phyloP scores from a whole-genome alignment of 331 rosid genomes.

The Prunus yedoensis region DNA sequence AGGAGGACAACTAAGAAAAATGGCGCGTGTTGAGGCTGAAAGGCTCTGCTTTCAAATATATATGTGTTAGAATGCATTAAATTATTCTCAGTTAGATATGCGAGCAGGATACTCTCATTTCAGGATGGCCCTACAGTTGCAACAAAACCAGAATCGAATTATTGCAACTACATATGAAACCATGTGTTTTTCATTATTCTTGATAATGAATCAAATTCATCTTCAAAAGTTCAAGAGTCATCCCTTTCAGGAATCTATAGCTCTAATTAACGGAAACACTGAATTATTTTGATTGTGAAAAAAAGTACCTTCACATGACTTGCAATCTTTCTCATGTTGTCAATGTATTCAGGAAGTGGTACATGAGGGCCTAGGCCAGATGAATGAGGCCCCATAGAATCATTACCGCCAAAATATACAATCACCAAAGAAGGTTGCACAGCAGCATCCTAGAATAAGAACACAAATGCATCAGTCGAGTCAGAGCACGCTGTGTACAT shows the following conservation, averaged over 20 bases:
- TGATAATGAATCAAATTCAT: neutral
- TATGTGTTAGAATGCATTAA: slow-evolving; percentile 21
- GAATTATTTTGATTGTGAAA: neutral
- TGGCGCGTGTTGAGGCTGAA: slow-evolving; percentile 61
- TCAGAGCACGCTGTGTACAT: neutral
- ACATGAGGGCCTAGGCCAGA: slow-evolving; percentile 97
- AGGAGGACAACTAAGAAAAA: slow-evolving; percentile 80
- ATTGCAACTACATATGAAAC: neutral
- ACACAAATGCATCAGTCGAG: slow-evolving; percentile 16
- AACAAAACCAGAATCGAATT: neutral
- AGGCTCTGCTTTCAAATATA: slow-evolving; percentile 57
- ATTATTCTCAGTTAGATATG: neutral
- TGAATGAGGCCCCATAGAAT: slow-evolving; percentile 91
- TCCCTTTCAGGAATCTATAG: no score
- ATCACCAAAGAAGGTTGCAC: slow-evolving; percentile 91
- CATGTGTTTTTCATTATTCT: no score
- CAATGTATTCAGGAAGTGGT: slow-evolving; percentile 76
- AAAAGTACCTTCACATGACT: slow-evolving; percentile 72
- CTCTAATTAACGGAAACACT: neutral
- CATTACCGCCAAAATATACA: slow-evolving; percentile 94
- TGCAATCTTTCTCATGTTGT: slow-evolving; percentile 74
- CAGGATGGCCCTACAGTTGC: neutral
- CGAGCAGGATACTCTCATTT: neutral
- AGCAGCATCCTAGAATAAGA: slow-evolving; percentile 63
- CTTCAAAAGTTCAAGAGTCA: slow-evolving; percentile 1